Evolutionary conservation across 495 filamentous ascomycete genomes (phyloP).

Genomic region (Penicillium argentinense): DNA sequence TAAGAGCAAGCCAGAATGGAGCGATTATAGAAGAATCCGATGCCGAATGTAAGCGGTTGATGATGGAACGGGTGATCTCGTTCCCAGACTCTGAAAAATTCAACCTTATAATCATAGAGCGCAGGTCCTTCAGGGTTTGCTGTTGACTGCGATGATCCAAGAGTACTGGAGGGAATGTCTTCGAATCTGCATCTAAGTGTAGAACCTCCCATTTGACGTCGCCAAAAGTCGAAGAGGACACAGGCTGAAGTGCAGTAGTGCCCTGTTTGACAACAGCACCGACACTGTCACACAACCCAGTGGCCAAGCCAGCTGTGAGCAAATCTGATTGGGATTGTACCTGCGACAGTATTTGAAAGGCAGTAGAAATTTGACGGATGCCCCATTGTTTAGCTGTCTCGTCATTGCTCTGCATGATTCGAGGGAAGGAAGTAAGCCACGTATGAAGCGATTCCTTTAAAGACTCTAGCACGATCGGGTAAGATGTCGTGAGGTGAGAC

Average conservation of each 20-base stretch:
- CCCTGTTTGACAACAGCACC: slow-evolving; percentile 35
- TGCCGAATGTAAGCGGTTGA: slow-evolving; percentile 56
- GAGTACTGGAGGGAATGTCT: slow-evolving; percentile 48
- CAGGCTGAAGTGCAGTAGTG: slow-evolving; percentile 26
- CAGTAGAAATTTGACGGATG: slow-evolving; percentile 70
- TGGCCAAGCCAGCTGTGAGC: slow-evolving; percentile 65
- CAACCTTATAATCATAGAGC: slow-evolving; percentile 41
- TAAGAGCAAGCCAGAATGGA: slow-evolving; percentile 79
- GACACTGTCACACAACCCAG: slow-evolving; percentile 49
- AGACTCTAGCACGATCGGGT: slow-evolving; percentile 62
- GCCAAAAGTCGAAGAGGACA: slow-evolving; percentile 15
- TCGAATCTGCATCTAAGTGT: slow-evolving; percentile 17
- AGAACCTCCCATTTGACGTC: slow-evolving; percentile 28
- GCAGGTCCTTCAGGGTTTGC: slow-evolving; percentile 54
- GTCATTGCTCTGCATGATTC: slow-evolving; percentile 82
- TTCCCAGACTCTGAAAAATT: slow-evolving; percentile 40
- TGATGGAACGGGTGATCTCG: slow-evolving; percentile 54
- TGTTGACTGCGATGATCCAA: slow-evolving; percentile 65
- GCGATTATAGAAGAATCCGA: slow-evolving; percentile 59
- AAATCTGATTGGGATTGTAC: slow-evolving; percentile 67
- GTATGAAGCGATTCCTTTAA: slow-evolving; percentile 73
- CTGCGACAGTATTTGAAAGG: slow-evolving; percentile 65
- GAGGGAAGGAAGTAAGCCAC: slow-evolving; percentile 78
- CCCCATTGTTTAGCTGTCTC: slow-evolving; percentile 70
- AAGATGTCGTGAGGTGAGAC: slow-evolving; percentile 59